Percentiles rank a stretch among this genome's conserved stretches.
phyloP scores from a whole-genome alignment of 1,284 basidiomycete species.

The Xanthoconium separans region DNA sequence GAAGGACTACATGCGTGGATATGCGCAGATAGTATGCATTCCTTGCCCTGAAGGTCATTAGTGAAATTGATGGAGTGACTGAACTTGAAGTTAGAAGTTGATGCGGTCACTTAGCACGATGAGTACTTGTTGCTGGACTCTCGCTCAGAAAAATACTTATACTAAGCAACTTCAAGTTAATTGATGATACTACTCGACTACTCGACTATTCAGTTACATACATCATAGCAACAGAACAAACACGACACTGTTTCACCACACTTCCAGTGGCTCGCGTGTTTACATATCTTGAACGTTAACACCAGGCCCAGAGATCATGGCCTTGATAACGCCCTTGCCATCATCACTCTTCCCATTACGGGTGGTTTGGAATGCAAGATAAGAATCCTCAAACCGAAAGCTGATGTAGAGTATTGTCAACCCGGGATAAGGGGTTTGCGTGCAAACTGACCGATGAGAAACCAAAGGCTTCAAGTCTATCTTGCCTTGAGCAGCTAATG shows the following conservation, averaged over 20 bases:
- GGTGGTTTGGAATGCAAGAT: slow-evolving; percentile 79
- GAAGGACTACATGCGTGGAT: slow-evolving; percentile 59
- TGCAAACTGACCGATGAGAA: slow-evolving; percentile 68
- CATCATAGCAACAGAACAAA: background rate
- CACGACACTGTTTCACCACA: background rate
- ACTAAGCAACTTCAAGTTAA: too few relatives aligned
- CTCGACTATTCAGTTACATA: too few relatives aligned
- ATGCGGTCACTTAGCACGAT: too few relatives aligned
- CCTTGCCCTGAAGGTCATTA: slow-evolving; percentile 53
- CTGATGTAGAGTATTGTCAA: slow-evolving; percentile 35
- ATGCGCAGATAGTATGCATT: slow-evolving; percentile 73
- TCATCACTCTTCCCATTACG: slow-evolving; percentile 78
- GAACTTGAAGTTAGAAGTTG: too few relatives aligned
- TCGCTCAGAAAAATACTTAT: too few relatives aligned
- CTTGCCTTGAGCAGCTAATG: slow-evolving; percentile 75
- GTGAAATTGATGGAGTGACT: background rate
- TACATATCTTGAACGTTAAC: slow-evolving; percentile 40
- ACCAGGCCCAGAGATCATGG: slow-evolving; percentile 76
- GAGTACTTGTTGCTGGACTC: too few relatives aligned
- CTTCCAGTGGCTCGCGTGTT: background rate
- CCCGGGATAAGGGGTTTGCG: background rate
- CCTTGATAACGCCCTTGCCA: slow-evolving; percentile 72
- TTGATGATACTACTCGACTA: too few relatives aligned
- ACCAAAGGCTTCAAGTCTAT: slow-evolving; percentile 88
- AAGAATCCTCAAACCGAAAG: slow-evolving; percentile 73